Base-by-base conservation (phyloP, 2,329 filamentous ascomycete species). In the Colletotrichum sp. region DNA sequence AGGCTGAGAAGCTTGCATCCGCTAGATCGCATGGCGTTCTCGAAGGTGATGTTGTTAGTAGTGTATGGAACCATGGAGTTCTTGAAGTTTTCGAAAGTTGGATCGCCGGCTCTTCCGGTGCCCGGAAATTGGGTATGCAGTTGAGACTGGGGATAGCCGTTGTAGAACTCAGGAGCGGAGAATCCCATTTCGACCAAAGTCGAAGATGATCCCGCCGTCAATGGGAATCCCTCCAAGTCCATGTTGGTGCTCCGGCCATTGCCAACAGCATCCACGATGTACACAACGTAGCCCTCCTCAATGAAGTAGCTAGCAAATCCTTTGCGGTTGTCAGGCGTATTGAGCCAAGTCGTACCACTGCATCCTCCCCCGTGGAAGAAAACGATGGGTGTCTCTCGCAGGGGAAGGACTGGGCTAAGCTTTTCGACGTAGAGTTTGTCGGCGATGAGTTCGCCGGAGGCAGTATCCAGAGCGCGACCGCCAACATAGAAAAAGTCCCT, bases 351-450 rank as follows among this genome's bases (percentile, higher is more conserved):
- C 6, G 62, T 69, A n/a, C 65, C 71, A 30, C 57, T 65, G 25
- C 44, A 64, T 29, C 66, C 71, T 11, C 71, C 66, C 19, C 71
- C 71, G 15, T 74, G 71, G 66, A 74, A 69, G 44, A 74, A 65
- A 15, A 74, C 44, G 13, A 74, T 39, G n/a, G 71, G 65, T 5
- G n/a, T 73, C 11, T 57, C n/a, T 11, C 30, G 11, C 13, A 69
- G 30, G 15, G 55, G 36, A 5, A 36, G 16, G 19, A 57, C 72
- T 16, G 88, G 87, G 9, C 78, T 78, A 12, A 90, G 83, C 69
- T 84, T 84, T 81, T 91, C 89, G 36, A 90, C 88, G 76, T 91
- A 91, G 84, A 90, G 89, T 82, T 91, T 89, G 69, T 85, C 84
- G 27, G 80, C 80, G 16, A 81, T 78, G 30, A 82, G 78, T 71